Evolutionary conservation across 345 rosid species (phyloP).

Genomic region (Leavenworthia alabamica): DNA sequence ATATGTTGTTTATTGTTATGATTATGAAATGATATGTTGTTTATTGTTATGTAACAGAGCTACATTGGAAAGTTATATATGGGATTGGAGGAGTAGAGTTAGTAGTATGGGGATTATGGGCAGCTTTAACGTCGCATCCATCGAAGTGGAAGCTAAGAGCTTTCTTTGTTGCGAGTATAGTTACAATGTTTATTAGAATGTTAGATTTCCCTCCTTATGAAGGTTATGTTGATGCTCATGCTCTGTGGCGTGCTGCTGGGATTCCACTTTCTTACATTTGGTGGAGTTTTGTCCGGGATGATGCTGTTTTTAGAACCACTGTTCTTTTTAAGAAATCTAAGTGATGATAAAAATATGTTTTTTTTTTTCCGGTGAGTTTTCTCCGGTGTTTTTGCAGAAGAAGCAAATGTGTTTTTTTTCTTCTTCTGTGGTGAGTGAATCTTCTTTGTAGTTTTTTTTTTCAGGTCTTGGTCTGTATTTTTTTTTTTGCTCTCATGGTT

Average conservation of each 20-base stretch:
- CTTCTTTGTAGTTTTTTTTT: too few relatives aligned
- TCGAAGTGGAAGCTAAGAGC: slow-evolving; percentile 75
- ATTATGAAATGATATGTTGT: not conserved
- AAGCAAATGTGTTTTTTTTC: slow-evolving; percentile 9
- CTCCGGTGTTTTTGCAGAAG: slow-evolving; percentile 30
- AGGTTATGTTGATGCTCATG: slow-evolving; percentile 70
- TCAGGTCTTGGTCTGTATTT: too few relatives aligned
- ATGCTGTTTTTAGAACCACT: slow-evolving; percentile 66
- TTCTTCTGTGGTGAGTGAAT: too few relatives aligned
- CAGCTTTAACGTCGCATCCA: slow-evolving; percentile 56
- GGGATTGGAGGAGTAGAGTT: slow-evolving; percentile 62
- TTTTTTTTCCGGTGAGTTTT: slow-evolving; percentile 29
- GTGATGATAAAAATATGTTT: slow-evolving; percentile 26
- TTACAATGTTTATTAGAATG: slow-evolving; percentile 51
- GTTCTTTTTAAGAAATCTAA: slow-evolving; percentile 52
- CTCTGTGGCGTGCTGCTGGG: slow-evolving; percentile 61
- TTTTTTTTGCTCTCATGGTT: too few relatives aligned
- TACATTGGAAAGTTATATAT: slow-evolving; percentile 64
- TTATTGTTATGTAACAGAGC: slow-evolving; percentile 65
- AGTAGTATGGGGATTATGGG: slow-evolving; percentile 82
- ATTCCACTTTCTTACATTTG: slow-evolving; percentile 70
- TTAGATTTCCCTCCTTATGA: slow-evolving; percentile 66
- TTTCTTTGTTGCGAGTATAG: slow-evolving; percentile 41
- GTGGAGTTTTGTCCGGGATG: slow-evolving; percentile 90
- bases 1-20: not conserved